These are phyloP conservation scores for Blastocystis sp. DNA, from an alignment of 352 stramenopile genomes.

Conservation along the genomic window DNA sequence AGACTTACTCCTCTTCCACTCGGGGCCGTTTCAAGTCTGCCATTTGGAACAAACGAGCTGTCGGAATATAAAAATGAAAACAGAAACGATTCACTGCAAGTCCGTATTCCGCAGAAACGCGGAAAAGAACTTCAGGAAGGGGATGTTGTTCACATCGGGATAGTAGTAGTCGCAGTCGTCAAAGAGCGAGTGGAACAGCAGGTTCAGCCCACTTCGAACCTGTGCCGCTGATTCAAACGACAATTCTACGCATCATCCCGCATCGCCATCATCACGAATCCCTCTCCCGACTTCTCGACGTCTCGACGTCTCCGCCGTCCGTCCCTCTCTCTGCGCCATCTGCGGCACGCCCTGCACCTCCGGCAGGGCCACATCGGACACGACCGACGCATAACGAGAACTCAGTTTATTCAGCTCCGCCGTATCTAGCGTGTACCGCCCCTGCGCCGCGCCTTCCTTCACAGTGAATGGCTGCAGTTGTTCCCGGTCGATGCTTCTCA, in stretches of 20 bases:
- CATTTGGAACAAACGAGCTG: slow-evolving; percentile 24
- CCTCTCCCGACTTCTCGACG: neutral
- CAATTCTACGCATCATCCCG: neutral
- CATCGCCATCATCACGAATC: neutral
- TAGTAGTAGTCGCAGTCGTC: slow-evolving; percentile 61
- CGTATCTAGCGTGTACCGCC: slow-evolving; percentile 16
- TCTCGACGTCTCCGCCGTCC: neutral
- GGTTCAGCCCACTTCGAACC: neutral
- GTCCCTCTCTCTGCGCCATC: neutral
- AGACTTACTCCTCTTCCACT: neutral
- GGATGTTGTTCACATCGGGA: slow-evolving; percentile 41
- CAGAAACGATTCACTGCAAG: neutral
- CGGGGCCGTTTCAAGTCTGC: neutral
- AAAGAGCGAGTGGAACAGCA: slow-evolving; percentile 30
- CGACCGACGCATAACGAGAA: neutral
- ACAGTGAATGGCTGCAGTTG: neutral
- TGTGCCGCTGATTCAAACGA: neutral
- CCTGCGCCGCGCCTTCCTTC: neutral
- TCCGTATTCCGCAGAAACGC: neutral
- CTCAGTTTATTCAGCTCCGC: slow-evolving; percentile 16
- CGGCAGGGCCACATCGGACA: neutral
- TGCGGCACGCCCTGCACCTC: neutral
- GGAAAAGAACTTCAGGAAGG: slow-evolving; percentile 44
- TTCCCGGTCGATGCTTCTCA: too few relatives aligned
- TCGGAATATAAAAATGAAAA: neutral